Base-by-base conservation (phyloP, 163 green algal species). In the Scenedesmus sp. region DNA sequence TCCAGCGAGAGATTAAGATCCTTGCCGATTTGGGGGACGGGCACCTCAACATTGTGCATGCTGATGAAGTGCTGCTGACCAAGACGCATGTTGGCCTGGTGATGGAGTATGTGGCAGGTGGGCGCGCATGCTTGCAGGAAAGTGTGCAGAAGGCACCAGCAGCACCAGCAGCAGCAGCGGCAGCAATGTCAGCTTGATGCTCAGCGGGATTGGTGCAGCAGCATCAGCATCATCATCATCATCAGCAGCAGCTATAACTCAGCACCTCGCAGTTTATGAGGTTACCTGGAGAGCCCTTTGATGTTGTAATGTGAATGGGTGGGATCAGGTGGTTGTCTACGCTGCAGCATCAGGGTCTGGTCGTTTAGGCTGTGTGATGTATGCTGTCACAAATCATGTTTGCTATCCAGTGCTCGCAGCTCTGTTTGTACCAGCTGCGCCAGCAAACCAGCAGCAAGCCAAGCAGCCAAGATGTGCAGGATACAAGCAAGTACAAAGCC, bases 21-120 rank as follows among this genome's bases (percentile, higher is more conserved):
- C 94, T 97, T 65, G 87, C 89, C 20, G 94, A 98, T 35, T 90
- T 98, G 53, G 96, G 97, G 0, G 95, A 96, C 81, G 96, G 96
- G 0, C 97, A 98, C 90, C 92, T 97, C 22, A 97, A 97, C 90
- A 94, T 98, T 40, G 94, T 98, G 70, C 94, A 96, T 59, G 95
- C 95, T 2, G 94, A 97, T 43, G 95, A 97, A 82, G 94, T 97
- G n/a, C 46, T 98, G n/a, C 90, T 98, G 16, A 97, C 96, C 33
- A 89, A 93, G 12, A 93, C 87, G 22, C 96, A 98, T 91, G 90
- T 98, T 16, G 95, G 93, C 12, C 70, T 98, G 37, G 93, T 97
- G 24, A 95, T 98, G 93, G 95, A 98, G 86, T 98, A 95, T 87
- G 96, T 95, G 30, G 56, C 93, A 20, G 95, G 96, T 91, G 86